phyloP scores from a whole-genome alignment of 805 yeast species.

The Lipomyces kockii region DNA sequence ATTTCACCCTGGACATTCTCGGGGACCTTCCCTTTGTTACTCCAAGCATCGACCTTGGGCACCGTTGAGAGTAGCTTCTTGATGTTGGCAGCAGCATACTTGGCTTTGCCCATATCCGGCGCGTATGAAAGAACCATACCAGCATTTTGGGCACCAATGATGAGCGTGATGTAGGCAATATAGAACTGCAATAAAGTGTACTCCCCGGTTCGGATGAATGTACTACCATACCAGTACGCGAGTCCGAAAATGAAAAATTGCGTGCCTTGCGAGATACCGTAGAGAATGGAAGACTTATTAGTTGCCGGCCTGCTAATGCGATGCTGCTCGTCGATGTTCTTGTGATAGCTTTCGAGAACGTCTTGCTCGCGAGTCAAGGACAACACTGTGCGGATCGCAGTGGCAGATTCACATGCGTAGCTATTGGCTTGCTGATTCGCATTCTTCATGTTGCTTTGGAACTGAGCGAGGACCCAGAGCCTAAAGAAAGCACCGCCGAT shows the following conservation, averaged over 20 bases:
- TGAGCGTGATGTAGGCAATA: slow-evolving; percentile 48
- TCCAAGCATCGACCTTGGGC: slow-evolving; percentile 47
- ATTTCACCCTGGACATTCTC: slow-evolving; percentile 54
- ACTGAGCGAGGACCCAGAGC: slow-evolving; percentile 44
- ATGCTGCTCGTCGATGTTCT: slow-evolving; percentile 25
- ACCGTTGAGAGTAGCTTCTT: slow-evolving; percentile 42
- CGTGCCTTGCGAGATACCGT: slow-evolving; percentile 48
- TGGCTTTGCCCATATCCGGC: slow-evolving; percentile 53
- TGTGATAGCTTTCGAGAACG: slow-evolving; percentile 44
- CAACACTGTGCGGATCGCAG: slow-evolving; percentile 47
- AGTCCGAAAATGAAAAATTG: slow-evolving; percentile 50
- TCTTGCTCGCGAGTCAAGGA: slow-evolving; percentile 50
- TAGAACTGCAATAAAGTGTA: slow-evolving; percentile 45
- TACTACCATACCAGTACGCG: slow-evolving; percentile 52
- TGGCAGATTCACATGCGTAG: slow-evolving; percentile 49
- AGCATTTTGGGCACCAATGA: slow-evolving; percentile 51
- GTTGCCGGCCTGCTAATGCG: slow-evolving; percentile 13
- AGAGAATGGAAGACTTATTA: slow-evolving; percentile 40
- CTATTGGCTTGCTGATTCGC: slow-evolving; percentile 26
- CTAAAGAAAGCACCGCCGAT: slow-evolving; percentile 51
- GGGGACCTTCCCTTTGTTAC: slow-evolving; percentile 36
- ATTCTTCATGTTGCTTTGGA: slow-evolving; percentile 39
- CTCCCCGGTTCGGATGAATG: slow-evolving; percentile 43
- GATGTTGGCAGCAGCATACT: slow-evolving; percentile 46
- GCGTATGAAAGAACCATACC: slow-evolving; percentile 50